These are phyloP conservation scores for Exophiala oligosperma DNA, from an alignment of 2,329 filamentous ascomycete species.

Conservation along the genomic window DNA sequence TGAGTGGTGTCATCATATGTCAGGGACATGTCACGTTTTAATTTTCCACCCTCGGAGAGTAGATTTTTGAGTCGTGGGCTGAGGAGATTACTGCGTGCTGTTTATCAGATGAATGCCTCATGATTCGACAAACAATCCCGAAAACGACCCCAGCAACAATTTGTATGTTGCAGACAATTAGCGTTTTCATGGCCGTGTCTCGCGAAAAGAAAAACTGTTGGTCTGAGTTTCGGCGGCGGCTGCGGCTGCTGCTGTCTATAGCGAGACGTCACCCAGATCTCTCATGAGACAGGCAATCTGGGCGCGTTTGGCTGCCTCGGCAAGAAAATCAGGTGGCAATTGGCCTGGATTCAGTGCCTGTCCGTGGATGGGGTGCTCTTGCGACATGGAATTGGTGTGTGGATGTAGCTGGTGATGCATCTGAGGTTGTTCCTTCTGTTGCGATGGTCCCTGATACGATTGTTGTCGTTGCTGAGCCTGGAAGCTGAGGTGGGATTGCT, in stretches of 20 bases:
- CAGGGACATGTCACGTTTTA: too few relatives aligned
- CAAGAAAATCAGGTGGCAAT: conserved; percentile 80
- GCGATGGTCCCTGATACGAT: conserved; percentile 17
- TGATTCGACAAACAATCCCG: too few relatives aligned
- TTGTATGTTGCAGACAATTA: too few relatives aligned
- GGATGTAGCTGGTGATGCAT: conserved; percentile 27
- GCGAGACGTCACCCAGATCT: conserved; percentile 73
- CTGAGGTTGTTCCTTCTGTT: conserved; percentile 15
- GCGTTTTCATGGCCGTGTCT: neutral
- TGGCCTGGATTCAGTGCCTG: conserved; percentile 38
- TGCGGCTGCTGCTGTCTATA: conserved; percentile 35
- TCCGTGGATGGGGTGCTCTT: conserved; percentile 22
- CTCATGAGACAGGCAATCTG: conserved; percentile 87
- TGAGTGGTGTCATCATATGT: too few relatives aligned
- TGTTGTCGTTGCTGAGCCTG: conserved; percentile 17
- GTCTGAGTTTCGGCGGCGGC: neutral
- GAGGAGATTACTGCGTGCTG: neutral
- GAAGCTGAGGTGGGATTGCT: conserved; percentile 19
- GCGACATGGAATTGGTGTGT: conserved; percentile 30
- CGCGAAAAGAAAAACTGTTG: neutral
- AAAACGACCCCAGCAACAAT: neutral
- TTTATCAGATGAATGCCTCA: too few relatives aligned
- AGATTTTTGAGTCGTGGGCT: neutral
- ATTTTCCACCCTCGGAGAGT: too few relatives aligned
- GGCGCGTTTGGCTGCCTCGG: conserved; percentile 89